Percentiles rank a stretch among this genome's conserved stretches.
Conservation (phyloP, 2,329 filamentous ascomycete species). For the Penicillium fuscoglaucum region DNA sequence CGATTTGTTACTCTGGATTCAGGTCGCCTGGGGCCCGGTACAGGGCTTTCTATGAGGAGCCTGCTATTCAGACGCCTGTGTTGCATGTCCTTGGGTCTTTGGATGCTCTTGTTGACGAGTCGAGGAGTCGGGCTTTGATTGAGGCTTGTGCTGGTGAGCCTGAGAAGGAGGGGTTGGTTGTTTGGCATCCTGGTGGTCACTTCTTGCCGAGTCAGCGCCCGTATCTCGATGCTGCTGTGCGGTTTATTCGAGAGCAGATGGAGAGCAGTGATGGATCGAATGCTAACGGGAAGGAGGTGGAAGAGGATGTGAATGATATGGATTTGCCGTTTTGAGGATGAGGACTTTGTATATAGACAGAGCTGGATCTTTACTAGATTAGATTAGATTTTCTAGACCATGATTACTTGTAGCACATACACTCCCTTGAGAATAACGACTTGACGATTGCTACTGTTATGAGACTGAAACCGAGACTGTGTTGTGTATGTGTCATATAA, state of each 20-base stretch:
- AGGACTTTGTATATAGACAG: conserved; percentile 11
- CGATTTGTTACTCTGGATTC: conserved; percentile 76
- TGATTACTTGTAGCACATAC: conserved; percentile 1
- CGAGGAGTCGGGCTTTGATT: conserved; percentile 65
- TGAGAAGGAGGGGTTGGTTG: conserved; percentile 52
- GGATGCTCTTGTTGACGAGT: conserved; percentile 85
- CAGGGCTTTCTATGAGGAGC: conserved; percentile 67
- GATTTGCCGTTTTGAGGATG: conserved; percentile 59
- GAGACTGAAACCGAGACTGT: background rate
- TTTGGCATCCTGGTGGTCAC: conserved; percentile 84
- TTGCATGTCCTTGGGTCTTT: conserved; percentile 80
- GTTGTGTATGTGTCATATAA: conserved; percentile 2
- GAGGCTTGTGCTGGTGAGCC: conserved; percentile 62
- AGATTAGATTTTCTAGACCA: conserved; percentile 10
- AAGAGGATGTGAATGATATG: conserved; percentile 65
- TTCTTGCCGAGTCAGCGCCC: conserved; percentile 82
- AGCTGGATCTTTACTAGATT: conserved; percentile 4
- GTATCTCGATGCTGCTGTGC: conserved; percentile 73
- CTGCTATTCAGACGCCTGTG: conserved; percentile 72
- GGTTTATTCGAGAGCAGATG: conserved; percentile 63
- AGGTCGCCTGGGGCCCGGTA: conserved; percentile 63
- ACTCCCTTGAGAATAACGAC: background rate
- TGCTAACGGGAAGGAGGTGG: conserved; percentile 34
- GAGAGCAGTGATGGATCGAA: conserved; percentile 24
- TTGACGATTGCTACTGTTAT: background rate